phyloP scores from a whole-genome alignment of 441 rosid species.

The Iberis amara region DNA sequence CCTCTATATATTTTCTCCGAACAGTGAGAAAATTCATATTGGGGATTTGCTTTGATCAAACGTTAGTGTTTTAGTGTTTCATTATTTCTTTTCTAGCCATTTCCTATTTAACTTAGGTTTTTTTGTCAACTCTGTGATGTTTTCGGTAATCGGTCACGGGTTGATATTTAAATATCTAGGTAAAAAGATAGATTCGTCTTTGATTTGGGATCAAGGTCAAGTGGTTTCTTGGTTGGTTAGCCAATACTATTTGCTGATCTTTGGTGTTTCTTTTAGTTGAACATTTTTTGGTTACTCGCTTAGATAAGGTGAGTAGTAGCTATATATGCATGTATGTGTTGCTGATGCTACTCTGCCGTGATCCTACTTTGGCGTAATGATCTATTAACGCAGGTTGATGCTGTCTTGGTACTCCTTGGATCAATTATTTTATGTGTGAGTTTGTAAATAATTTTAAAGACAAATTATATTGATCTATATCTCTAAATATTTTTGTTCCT shows the following conservation, averaged over 20 bases:
- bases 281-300: conserved; percentile 2
- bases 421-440: conserved; percentile 64
- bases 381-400: conserved; percentile 67
- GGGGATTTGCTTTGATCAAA: conserved; percentile 17
- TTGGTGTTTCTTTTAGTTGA: conserved; percentile 16
- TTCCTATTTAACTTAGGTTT: conserved; percentile 7
- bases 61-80: conserved; percentile 5
- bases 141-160: conserved; percentile 11
- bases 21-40: neutral
- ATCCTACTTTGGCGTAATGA: conserved; percentile 3
- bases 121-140: conserved; percentile 5
- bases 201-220: conserved; percentile 7
- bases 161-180: conserved; percentile 1
- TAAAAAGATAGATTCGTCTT: conserved; percentile 4
- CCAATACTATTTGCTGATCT: conserved; percentile 8
- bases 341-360: conserved; percentile 8
- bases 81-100: conserved; percentile 10
- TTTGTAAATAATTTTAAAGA: conserved; percentile 21
- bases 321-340: neutral
- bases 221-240: conserved; percentile 19
- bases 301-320: conserved; percentile 16
- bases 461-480: neutral
- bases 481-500: conserved; percentile 22
- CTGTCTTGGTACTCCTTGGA: conserved; percentile 73
- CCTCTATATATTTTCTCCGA: neutral